These are phyloP conservation scores for Populus alba DNA, from an alignment of 345 rosid species.

Conservation along the genomic window DNA sequence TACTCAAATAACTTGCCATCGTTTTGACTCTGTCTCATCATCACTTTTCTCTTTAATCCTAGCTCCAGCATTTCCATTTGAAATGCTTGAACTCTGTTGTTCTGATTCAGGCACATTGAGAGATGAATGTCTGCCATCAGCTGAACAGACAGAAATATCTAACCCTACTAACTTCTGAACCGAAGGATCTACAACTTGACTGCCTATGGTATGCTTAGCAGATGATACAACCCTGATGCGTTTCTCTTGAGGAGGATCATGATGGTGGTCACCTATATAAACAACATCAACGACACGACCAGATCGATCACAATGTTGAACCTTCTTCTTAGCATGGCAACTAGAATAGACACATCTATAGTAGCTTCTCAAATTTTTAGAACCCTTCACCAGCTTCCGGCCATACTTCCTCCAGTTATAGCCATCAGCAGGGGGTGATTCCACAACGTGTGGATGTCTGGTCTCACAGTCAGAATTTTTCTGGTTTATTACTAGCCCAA, in stretches of 20 bases:
- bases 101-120: slow-evolving; percentile 10
- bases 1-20: slow-evolving; percentile 9
- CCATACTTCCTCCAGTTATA: slow-evolving; percentile 35
- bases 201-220: background rate
- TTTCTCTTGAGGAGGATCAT: slow-evolving; percentile 13
- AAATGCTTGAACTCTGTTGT: slow-evolving; percentile 23
- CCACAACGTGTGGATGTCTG: background rate
- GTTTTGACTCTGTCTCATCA: background rate
- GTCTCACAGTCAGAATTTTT: background rate
- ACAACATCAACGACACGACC: slow-evolving; percentile 10
- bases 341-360: slow-evolving; percentile 20
- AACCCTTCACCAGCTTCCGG: slow-evolving; percentile 25
- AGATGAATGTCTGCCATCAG: slow-evolving; percentile 5
- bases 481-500: background rate
- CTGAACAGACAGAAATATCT: background rate
- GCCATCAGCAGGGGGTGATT: slow-evolving; percentile 8
- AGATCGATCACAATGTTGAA: slow-evolving; percentile 19
- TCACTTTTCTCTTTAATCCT: slow-evolving; percentile 7
- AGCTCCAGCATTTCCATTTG: background rate
- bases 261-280: slow-evolving; percentile 22
- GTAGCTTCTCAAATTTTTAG: slow-evolving; percentile 23
- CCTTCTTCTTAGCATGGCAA: slow-evolving; percentile 29
- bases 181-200: background rate
- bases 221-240: slow-evolving; percentile 5
- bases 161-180: background rate